Evolutionary conservation across 495 filamentous ascomycete genomes (phyloP).

Genomic region (Cryomyces minteri): DNA sequence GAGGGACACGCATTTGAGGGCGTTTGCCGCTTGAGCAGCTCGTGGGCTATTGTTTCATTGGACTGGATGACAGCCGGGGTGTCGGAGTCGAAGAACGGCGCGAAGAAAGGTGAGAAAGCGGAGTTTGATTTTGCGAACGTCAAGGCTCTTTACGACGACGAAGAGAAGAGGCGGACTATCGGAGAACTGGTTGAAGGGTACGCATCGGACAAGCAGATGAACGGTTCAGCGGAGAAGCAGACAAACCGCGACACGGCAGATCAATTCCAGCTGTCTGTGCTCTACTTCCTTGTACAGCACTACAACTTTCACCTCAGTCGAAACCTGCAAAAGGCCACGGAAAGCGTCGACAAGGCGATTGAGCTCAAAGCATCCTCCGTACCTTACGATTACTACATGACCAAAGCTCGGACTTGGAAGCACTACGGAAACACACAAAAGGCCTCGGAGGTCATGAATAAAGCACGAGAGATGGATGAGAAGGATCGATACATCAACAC

Average conservation of each 20-base stretch:
- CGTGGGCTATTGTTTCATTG: conserved; percentile 5
- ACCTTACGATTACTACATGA: conserved; percentile 66
- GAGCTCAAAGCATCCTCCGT: conserved; percentile 58
- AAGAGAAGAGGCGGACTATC: conserved; percentile 55
- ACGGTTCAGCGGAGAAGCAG: conserved; percentile 27
- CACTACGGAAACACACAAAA: conserved; percentile 65
- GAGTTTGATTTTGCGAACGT: conserved; percentile 30
- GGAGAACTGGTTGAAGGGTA: conserved; percentile 67
- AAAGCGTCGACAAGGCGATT: conserved; percentile 71
- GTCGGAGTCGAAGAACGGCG: conserved; percentile 6
- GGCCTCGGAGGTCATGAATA: conserved; percentile 76
- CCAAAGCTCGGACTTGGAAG: conserved; percentile 87
- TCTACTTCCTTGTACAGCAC: conserved; percentile 91
- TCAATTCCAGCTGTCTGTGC: conserved; percentile 50
- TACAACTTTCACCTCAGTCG: conserved; percentile 86
- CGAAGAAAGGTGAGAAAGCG: conserved; percentile 1
- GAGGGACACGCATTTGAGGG: conserved; percentile 22
- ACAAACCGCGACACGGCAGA: conserved; percentile 35
- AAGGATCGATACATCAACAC: conserved; percentile 96
- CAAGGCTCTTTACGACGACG: conserved; percentile 70
- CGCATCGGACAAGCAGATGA: conserved; percentile 27
- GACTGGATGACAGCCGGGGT: conserved; percentile 5
- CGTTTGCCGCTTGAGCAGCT: conserved; percentile 11
- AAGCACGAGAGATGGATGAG: conserved; percentile 65
- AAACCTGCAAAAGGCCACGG: conserved; percentile 60